phyloP scores from a whole-genome alignment of 331 rosid genomes.

The Rhamnella rubrinervis region DNA sequence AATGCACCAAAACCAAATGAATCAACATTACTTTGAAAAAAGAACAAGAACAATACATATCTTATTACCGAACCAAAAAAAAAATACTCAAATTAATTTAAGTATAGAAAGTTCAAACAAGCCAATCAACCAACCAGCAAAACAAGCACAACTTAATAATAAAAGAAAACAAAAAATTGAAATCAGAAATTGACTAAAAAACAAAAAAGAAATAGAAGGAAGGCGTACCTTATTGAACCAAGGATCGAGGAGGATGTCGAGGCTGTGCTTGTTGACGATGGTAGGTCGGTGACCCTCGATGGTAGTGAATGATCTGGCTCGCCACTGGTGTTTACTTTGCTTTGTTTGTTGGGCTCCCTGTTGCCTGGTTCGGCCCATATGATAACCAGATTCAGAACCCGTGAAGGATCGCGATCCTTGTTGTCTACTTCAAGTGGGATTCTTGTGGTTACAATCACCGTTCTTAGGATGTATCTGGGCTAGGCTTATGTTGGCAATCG shows the following conservation, averaged over 20 bases:
- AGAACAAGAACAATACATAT: neutral
- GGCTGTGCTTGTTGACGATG: constrained; percentile 86
- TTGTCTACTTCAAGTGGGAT: constrained; percentile 73
- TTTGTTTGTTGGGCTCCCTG: constrained; percentile 71
- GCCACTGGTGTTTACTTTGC: constrained; percentile 72
- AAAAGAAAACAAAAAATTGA: too few species aligned
- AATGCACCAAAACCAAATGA: neutral
- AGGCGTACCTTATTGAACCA: constrained; percentile 84
- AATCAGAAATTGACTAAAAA: too few species aligned
- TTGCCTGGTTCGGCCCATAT: constrained; percentile 70
- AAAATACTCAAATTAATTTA: neutral
- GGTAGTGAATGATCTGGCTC: constrained; percentile 66
- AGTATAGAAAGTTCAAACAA: too few species aligned
- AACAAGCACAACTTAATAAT: too few species aligned
- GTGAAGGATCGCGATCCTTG: constrained; percentile 48
- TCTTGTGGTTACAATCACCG: constrained; percentile 66
- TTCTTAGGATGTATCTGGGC: constrained; percentile 88
- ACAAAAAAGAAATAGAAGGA: too few species aligned
- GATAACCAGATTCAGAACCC: constrained; percentile 66
- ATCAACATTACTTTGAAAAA: neutral
- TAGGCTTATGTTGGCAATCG: constrained; percentile 97
- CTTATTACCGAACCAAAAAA: neutral
- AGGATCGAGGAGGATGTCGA: constrained; percentile 96
- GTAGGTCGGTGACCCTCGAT: constrained; percentile 73
- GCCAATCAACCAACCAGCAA: too few species aligned